These are phyloP conservation scores for Daldinia sp. DNA, from an alignment of 2,329 filamentous ascomycete species.

Conservation along the genomic window DNA sequence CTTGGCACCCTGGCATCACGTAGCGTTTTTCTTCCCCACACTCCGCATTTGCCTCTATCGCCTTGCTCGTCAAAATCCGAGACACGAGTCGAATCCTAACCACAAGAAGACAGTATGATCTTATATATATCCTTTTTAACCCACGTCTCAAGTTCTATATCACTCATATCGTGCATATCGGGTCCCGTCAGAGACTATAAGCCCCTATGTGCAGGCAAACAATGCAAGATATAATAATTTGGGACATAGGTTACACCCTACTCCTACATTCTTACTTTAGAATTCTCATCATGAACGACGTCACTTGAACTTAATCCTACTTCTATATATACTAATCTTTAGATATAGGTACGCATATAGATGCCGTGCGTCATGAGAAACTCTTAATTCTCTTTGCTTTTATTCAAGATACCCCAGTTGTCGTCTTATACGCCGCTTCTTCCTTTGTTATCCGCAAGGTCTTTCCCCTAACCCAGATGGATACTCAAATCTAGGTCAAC, in stretches of 20 bases:
- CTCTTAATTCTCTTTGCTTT: background rate
- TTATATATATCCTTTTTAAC: background rate
- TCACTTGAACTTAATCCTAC: background rate
- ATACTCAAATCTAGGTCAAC: background rate
- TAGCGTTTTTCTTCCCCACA: slow-evolving; percentile 25
- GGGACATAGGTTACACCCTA: background rate
- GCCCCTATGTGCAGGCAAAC: background rate
- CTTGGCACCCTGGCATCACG: slow-evolving; percentile 20
- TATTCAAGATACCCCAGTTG: background rate
- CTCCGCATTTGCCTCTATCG: slow-evolving; percentile 15
- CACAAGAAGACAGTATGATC: background rate
- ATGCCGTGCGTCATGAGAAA: slow-evolving; percentile 4
- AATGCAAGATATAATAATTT: background rate
- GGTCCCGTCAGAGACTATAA: background rate
- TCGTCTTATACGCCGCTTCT: slow-evolving; percentile 4
- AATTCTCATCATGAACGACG: background rate
- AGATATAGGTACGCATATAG: no score
- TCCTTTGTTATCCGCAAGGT: background rate
- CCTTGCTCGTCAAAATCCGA: background rate
- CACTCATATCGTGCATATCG: background rate
- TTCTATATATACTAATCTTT: background rate
- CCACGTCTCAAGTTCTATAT: background rate
- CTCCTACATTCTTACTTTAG: background rate
- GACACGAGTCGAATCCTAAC: background rate
- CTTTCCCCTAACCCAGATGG: slow-evolving; percentile 17